Evolutionary conservation across 768 basidiomycete genomes (phyloP).

Genomic region (Rhizopogon vinicolor): DNA sequence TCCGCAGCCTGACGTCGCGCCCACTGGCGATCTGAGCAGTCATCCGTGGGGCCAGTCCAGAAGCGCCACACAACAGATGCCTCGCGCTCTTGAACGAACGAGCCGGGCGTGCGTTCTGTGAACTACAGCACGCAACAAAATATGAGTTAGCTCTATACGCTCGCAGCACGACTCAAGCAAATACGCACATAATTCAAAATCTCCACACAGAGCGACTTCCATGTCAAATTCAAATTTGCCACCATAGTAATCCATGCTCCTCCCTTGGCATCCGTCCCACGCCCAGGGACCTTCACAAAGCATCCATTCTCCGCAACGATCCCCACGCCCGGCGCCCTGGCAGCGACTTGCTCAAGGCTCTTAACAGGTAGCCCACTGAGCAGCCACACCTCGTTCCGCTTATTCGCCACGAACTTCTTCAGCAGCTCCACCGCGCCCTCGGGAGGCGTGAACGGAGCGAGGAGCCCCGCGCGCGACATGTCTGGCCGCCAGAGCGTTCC

Average conservation of each 20-base stretch:
- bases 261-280: constrained; percentile 16
- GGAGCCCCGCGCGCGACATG: constrained; percentile 40
- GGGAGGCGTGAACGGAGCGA: constrained; percentile 36
- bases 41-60: constrained; percentile 54
- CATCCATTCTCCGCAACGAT: constrained; percentile 91
- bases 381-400: constrained; percentile 75
- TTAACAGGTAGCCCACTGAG: constrained; percentile 69
- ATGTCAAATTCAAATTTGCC: constrained; percentile 68
- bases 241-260: constrained; percentile 75
- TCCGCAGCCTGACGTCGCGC: constrained; percentile 84
- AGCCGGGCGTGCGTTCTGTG: constrained; percentile 82
- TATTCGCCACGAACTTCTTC: constrained; percentile 54
- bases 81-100: constrained; percentile 79
- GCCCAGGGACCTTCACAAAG: constrained; percentile 56
- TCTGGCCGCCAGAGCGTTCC: constrained; percentile 73
- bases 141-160: too few species aligned
- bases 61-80: constrained; percentile 84
- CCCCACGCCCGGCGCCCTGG: constrained; percentile 61
- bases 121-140: constrained; percentile 43
- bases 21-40: constrained; percentile 67
- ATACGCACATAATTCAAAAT: constrained; percentile 75
- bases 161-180: neutral
- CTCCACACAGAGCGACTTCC: constrained; percentile 79
- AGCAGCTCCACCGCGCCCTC: constrained; percentile 42
- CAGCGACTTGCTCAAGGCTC: constrained; percentile 59